Evolutionary conservation across 2,329 filamentous ascomycete genomes (phyloP).

Genomic region (Lithohypha guttulata): DNA sequence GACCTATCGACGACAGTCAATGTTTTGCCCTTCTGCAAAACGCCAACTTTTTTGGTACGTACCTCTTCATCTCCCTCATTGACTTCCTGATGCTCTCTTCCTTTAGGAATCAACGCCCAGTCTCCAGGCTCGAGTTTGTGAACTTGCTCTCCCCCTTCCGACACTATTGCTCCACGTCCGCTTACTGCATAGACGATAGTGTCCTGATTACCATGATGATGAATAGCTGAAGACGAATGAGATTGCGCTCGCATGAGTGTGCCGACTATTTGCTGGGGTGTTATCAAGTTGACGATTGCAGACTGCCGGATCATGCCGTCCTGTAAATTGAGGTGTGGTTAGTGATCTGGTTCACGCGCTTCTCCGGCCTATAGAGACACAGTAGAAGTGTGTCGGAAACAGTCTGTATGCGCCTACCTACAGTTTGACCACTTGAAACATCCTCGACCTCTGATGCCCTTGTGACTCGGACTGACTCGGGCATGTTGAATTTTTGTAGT

Average conservation of each 20-base stretch:
- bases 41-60: too few species aligned
- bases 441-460: slow-evolving; percentile 39
- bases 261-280: slow-evolving; percentile 49
- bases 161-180: slow-evolving; percentile 50
- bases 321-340: too few species aligned
- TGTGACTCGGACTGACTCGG: slow-evolving; percentile 42
- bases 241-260: slow-evolving; percentile 54
- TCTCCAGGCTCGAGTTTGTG: slow-evolving; percentile 53
- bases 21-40: too few species aligned
- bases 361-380: too few species aligned
- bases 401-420: too few species aligned
- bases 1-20: not conserved
- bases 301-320: slow-evolving; percentile 24
- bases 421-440: slow-evolving; percentile 38
- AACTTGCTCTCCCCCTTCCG: slow-evolving; percentile 35
- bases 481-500: too few species aligned
- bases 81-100: slow-evolving; percentile 58
- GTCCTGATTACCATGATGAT: slow-evolving; percentile 62
- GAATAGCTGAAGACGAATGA: slow-evolving; percentile 50
- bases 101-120: slow-evolving; percentile 60
- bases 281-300: slow-evolving; percentile 54
- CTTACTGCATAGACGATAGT: slow-evolving; percentile 53
- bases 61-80: slow-evolving; percentile 53
- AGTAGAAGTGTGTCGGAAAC: too few species aligned
- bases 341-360: too few species aligned